These are phyloP conservation scores for Pyrenochaeta sp. DNA, from an alignment of 2,329 filamentous ascomycete genomes.

Conservation along the genomic window DNA sequence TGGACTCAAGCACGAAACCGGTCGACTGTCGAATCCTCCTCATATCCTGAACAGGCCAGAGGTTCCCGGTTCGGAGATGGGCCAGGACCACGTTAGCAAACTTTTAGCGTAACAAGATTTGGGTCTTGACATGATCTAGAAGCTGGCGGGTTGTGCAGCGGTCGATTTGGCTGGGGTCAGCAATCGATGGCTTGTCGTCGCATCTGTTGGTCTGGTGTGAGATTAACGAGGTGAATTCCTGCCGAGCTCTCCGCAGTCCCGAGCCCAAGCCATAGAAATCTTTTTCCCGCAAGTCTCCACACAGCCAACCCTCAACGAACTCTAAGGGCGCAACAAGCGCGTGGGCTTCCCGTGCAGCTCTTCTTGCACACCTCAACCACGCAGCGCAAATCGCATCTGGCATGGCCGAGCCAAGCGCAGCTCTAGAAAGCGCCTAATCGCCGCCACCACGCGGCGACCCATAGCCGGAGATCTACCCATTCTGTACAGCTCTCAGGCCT, in stretches of 20 bases:
- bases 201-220: not conserved
- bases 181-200: not conserved
- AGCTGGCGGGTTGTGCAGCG: not conserved
- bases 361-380: slow-evolving; percentile 6
- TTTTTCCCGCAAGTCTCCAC: not conserved
- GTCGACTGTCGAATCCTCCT: not conserved
- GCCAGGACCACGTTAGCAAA: not conserved
- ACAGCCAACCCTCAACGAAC: not conserved
- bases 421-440: slow-evolving; percentile 17
- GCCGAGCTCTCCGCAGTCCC: not conserved
- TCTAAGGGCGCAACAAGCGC: slow-evolving; percentile 9
- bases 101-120: not conserved
- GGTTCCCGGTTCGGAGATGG: not conserved
- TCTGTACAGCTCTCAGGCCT: slow-evolving; percentile 8
- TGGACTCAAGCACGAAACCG: not conserved
- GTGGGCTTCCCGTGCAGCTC: slow-evolving; percentile 4
- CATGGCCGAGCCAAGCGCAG: slow-evolving; percentile 16
- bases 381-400: slow-evolving; percentile 14
- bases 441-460: slow-evolving; percentile 21
- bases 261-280: not conserved
- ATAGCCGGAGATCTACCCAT: slow-evolving; percentile 14
- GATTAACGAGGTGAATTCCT: not conserved
- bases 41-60: not conserved
- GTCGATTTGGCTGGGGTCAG: not conserved
- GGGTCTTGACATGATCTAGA: not conserved